Percentiles rank a stretch among this genome's conserved stretches.
Conservation (phyloP, 176 grass and related monocot genomes). For the Pontederia paniculata region DNA sequence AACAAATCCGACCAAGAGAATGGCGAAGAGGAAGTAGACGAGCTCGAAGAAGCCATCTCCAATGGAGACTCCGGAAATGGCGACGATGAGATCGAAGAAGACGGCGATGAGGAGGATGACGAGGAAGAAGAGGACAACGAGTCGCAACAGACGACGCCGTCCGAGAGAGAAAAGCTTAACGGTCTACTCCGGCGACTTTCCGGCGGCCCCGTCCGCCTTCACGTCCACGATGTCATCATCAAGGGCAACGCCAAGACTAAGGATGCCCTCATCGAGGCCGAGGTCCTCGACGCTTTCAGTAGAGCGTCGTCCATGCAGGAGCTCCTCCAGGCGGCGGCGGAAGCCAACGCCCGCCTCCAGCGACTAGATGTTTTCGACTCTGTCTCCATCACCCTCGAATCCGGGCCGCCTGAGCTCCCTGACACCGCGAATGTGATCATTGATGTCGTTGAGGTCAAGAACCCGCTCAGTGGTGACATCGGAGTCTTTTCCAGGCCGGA, state of each 20-base stretch:
- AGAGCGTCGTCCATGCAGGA: constrained; percentile 56
- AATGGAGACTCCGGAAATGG: not conserved
- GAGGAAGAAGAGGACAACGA: constrained; percentile 43
- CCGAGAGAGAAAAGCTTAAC: constrained; percentile 43
- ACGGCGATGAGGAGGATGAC: constrained; percentile 14
- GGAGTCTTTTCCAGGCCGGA: constrained; percentile 78
- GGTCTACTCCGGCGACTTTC: constrained; percentile 40
- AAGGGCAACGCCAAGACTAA: constrained; percentile 77
- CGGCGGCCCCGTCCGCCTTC: constrained; percentile 36
- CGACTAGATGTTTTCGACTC: constrained; percentile 74
- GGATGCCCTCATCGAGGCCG: constrained; percentile 72
- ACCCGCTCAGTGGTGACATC: constrained; percentile 47
- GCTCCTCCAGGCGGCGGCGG: constrained; percentile 47
- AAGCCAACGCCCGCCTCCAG: constrained; percentile 47
- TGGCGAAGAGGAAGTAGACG: constrained; percentile 13
- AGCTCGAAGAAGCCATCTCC: constrained; percentile 4
- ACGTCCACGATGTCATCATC: constrained; percentile 90
- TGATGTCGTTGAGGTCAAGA: constrained; percentile 63
- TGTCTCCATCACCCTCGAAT: constrained; percentile 76
- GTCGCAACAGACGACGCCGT: constrained; percentile 16
- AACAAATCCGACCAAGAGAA: constrained; percentile 2
- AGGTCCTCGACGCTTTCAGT: constrained; percentile 56
- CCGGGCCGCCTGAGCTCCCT: constrained; percentile 70
- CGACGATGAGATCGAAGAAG: not conserved
- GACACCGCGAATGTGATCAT: constrained; percentile 82